phyloP scores from a whole-genome alignment of 2,329 filamentous ascomycete species.

The Apiospora saccharicola region DNA sequence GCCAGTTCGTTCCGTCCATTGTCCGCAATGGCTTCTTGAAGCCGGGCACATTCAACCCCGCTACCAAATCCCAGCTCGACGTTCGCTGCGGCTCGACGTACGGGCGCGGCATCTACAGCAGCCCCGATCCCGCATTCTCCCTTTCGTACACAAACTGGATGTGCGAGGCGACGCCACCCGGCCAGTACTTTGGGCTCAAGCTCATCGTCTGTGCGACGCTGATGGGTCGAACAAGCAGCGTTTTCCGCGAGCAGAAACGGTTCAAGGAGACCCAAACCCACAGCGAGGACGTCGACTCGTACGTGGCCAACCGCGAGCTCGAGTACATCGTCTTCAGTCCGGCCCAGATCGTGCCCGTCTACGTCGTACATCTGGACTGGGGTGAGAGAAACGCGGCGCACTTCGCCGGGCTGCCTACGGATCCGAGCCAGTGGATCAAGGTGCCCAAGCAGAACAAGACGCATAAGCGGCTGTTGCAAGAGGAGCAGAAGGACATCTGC shows the following conservation, averaged over 20 bases:
- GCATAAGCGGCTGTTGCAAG: constrained; percentile 31
- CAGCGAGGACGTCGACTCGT: constrained; percentile 43
- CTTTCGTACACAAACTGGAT: constrained; percentile 44
- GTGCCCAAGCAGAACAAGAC: constrained; percentile 23
- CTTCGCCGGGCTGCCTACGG: constrained; percentile 33
- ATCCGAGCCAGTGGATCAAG: constrained; percentile 32
- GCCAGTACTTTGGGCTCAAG: constrained; percentile 47
- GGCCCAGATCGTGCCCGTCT: constrained; percentile 52
- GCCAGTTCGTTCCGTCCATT: constrained; percentile 48
- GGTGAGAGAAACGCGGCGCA: constrained; percentile 42
- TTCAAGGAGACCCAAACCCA: constrained; percentile 36
- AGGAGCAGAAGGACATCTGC: constrained; percentile 31
- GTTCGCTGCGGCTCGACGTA: constrained; percentile 49
- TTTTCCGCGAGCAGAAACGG: constrained; percentile 42
- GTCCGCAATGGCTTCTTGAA: constrained; percentile 52
- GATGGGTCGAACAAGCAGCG: constrained; percentile 49
- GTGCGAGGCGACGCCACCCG: constrained; percentile 39
- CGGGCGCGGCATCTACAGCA: constrained; percentile 53
- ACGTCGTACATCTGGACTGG: constrained; percentile 54
- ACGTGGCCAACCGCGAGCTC: constrained; percentile 45
- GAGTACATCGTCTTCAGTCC: constrained; percentile 55
- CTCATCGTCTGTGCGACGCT: constrained; percentile 54
- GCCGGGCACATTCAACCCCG: constrained; percentile 43
- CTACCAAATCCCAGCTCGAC: constrained; percentile 36
- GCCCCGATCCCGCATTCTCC: constrained; percentile 48